Evolutionary conservation across 2,329 filamentous ascomycete species (phyloP), one percentile per base, ranked within the genome.

Genomic region (Xylariaceae sp.): DNA sequence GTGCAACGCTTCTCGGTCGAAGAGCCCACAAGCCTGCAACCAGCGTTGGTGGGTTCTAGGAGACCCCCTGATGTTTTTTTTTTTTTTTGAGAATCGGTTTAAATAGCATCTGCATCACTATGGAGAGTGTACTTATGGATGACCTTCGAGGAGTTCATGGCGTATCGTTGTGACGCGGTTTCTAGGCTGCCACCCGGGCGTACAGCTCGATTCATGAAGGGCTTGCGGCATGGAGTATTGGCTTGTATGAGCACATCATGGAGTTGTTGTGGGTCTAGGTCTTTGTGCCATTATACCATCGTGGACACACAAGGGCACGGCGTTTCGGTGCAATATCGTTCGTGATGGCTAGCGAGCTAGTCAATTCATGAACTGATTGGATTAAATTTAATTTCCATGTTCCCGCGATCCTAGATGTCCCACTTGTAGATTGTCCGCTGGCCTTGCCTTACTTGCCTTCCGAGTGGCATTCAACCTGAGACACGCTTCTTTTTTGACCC

Each of bases 1-100:
- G 94, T 50, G 89, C 94, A 1, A 97, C 92, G 1, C 73, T 99
- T 47, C 76, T 99, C 5, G 92, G 92, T 31, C 83, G 92, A 62
- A 74, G 83, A 53, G 76, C 75, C 18, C 76, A 79, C 61, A 83
- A 84, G 62, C 70, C 80, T 42, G 69, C 76, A 19, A 73, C 76
- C 53, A 74, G 68, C 31, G 73, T 73, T 42, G 73, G 66, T 28
- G 63, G 67, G 38, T 66, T 62, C 54, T 64, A 64, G 55, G 48
- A 44, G 33, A 31, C 18, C 33, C 28, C 14, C 16, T 17, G 17
- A 42, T 14, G 17, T 44, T 39, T 47, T n/a, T n/a, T 34, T n/a
- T 28, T 51, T 19, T 42, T 9, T 42, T 41, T 39, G 31, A 45
- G 36, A 50, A 45, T 39, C 31, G 44, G 45, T 41, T 47, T 47